phyloP scores from a whole-genome alignment of 139 green algal genomes.

The Eudorina sp. region DNA sequence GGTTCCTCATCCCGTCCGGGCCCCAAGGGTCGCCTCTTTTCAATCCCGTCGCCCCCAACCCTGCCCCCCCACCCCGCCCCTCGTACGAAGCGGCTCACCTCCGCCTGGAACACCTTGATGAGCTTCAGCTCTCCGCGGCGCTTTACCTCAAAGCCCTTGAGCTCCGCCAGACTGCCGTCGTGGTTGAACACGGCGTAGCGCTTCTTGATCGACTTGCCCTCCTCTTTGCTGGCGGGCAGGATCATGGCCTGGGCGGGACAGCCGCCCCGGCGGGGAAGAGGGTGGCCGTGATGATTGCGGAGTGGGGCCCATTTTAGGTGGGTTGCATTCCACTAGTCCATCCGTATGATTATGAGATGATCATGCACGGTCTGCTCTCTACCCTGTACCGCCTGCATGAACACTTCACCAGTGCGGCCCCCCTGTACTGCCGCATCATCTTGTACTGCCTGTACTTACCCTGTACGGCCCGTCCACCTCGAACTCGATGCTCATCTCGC shows the following conservation, averaged over 20 bases:
- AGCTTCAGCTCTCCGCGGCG: slow-evolving; percentile 98
- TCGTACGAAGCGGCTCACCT: slow-evolving; percentile 50
- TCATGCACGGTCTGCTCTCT: too few relatives aligned
- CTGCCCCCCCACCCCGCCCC: not conserved
- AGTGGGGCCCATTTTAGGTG: too few relatives aligned
- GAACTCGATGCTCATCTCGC: slow-evolving; percentile 98
- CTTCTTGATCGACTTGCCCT: slow-evolving; percentile 99
- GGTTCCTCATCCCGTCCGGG: too few relatives aligned
- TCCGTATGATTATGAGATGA: too few relatives aligned
- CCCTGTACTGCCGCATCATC: too few relatives aligned
- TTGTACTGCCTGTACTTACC: too few relatives aligned
- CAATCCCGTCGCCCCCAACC: not conserved
- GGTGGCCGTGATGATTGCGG: too few relatives aligned
- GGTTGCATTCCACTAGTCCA: too few relatives aligned
- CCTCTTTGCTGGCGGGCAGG: slow-evolving; percentile 95
- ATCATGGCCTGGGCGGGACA: slow-evolving; percentile 89
- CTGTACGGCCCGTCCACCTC: slow-evolving; percentile 96
- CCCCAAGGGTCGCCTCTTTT: not conserved
- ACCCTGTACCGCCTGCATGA: too few relatives aligned
- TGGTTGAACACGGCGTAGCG: slow-evolving; percentile 97
- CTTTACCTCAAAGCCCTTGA: slow-evolving; percentile 98
- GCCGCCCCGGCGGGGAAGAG: too few relatives aligned
- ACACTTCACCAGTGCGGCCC: too few relatives aligned
- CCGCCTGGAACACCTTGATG: slow-evolving; percentile 98
- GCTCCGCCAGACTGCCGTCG: slow-evolving; percentile 94